phyloP scores from a whole-genome alignment of 768 basidiomycete species.

The Phlebiopsis gigantea region DNA sequence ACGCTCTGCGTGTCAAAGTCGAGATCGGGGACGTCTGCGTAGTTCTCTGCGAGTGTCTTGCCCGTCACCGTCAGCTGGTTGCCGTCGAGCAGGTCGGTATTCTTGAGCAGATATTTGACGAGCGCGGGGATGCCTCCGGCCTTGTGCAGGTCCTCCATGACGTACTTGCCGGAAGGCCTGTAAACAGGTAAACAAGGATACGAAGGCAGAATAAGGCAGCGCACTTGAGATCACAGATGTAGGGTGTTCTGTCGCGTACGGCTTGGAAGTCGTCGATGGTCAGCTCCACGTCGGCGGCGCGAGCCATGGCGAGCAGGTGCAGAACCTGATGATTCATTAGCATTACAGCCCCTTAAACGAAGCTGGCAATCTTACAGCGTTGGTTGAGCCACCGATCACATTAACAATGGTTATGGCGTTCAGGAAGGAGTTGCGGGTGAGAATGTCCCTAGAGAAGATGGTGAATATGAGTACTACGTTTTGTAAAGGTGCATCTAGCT shows the following conservation, averaged over 20 bases:
- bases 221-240: constrained; percentile 77
- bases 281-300: constrained; percentile 70
- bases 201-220: constrained; percentile 14
- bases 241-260: constrained; percentile 75
- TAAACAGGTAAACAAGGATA: neutral
- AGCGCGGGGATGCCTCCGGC: constrained; percentile 83
- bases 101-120: constrained; percentile 75
- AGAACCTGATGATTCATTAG: constrained; percentile 38
- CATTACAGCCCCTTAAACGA: neutral
- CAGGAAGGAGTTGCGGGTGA: constrained; percentile 67
- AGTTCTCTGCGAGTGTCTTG: constrained; percentile 83
- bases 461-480: neutral
- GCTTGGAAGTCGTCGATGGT: constrained; percentile 84
- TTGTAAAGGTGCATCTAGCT: constrained; percentile 1
- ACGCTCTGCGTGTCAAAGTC: constrained; percentile 75
- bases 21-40: constrained; percentile 69
- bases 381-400: constrained; percentile 82
- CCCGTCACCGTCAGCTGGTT: constrained; percentile 87
- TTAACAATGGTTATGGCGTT: constrained; percentile 82
- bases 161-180: constrained; percentile 80
- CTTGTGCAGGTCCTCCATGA: constrained; percentile 87
- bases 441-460: constrained; percentile 44
- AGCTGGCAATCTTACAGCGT: constrained; percentile 49
- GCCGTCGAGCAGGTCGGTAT: constrained; percentile 77
- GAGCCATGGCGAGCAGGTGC: constrained; percentile 80